Evolutionary conservation across 768 basidiomycete genomes (phyloP).

Genomic region (Pilatotrama ljubarskyi): DNA sequence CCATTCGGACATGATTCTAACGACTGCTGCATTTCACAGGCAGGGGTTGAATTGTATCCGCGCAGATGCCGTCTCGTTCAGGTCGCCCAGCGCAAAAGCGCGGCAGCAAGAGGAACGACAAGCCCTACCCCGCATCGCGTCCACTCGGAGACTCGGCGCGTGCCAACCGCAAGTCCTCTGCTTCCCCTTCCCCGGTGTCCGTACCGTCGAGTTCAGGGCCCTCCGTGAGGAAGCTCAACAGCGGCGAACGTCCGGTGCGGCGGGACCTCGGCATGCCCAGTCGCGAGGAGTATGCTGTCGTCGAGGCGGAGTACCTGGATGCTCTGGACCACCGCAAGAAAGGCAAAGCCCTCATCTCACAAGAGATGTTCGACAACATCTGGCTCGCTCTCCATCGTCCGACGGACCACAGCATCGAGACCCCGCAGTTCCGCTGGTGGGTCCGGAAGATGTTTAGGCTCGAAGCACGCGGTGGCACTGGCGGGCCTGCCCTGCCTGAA

Average conservation of each 20-base stretch:
- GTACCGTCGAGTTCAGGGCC: not conserved
- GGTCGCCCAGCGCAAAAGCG: not conserved
- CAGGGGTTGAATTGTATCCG: too few relatives aligned
- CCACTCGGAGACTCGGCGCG: not conserved
- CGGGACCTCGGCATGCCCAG: conserved; percentile 56
- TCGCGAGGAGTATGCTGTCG: conserved; percentile 56
- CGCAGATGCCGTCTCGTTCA: not conserved
- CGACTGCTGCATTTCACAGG: not conserved
- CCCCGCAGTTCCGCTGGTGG: conserved; percentile 80
- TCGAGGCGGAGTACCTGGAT: conserved; percentile 58
- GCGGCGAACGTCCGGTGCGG: not conserved
- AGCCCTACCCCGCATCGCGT: not conserved
- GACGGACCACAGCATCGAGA: conserved; percentile 44
- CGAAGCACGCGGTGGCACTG: conserved; percentile 16
- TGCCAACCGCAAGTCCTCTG: not conserved
- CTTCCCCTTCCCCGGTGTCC: not conserved
- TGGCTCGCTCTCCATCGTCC: conserved; percentile 65
- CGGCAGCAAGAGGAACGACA: not conserved
- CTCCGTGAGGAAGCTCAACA: not conserved
- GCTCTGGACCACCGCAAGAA: conserved; percentile 58
- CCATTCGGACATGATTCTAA: not conserved
- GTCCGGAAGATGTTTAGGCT: conserved; percentile 78
- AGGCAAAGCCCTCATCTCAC: conserved; percentile 74
- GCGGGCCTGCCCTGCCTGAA: not conserved
- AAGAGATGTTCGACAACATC: conserved; percentile 68